phyloP scores from a whole-genome alignment of 148 eudicot species.

The Mesembryanthemum crystallinum region DNA sequence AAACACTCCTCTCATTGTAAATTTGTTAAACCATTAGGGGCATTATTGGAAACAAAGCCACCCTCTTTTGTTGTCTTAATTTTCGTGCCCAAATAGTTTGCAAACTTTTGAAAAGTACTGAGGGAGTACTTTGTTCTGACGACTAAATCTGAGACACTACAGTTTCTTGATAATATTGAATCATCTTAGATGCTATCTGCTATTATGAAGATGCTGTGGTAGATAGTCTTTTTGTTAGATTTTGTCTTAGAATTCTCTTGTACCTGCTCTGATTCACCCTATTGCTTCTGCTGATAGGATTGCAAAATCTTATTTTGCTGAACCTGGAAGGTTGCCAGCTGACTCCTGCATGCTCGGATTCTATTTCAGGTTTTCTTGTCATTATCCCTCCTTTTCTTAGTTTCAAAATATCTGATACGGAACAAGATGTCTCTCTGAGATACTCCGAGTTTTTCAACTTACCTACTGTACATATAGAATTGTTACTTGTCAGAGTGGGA shows the following conservation, averaged over 20 bases:
- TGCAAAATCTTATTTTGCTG: constrained; percentile 35
- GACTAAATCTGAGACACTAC: neutral
- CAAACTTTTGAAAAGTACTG: no score
- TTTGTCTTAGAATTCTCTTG: neutral
- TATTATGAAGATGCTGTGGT: neutral
- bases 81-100: no score
- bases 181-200: neutral
- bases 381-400: neutral
- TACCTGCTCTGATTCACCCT: neutral
- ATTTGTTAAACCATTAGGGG: no score
- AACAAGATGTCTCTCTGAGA: neutral
- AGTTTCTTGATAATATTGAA: neutral
- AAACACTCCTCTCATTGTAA: no score
- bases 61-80: no score
- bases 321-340: constrained; percentile 43
- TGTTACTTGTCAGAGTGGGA: neutral
- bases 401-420: neutral
- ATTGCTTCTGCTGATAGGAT: constrained; percentile 21
- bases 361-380: constrained; percentile 28
- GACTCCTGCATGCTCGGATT: constrained; percentile 37
- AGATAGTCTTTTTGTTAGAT: no score
- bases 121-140: neutral
- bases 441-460: neutral
- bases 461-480: neutral
- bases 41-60: no score